Conservation (phyloP, 1,139 yeast species). For the Chernovozyma sophiae-reginae region DNA sequence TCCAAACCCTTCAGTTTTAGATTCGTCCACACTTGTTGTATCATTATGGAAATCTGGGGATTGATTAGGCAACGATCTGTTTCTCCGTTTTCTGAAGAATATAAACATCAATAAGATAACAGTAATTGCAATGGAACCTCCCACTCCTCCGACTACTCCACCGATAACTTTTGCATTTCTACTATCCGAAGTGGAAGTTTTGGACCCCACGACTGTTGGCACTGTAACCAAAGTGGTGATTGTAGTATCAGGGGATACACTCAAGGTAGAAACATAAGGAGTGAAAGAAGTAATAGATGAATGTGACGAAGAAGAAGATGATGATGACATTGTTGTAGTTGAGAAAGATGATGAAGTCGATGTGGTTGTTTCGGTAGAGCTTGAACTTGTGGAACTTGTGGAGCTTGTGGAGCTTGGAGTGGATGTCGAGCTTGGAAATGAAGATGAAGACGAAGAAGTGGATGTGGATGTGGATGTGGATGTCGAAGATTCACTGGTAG, state of each 20-base stretch:
- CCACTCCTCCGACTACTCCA: slow-evolving; percentile 46
- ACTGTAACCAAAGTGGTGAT: slow-evolving; percentile 39
- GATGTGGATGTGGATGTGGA: slow-evolving; percentile 1
- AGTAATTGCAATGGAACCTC: slow-evolving; percentile 43
- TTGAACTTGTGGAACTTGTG: slow-evolving; percentile 1
- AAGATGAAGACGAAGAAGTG: slow-evolving; percentile 2
- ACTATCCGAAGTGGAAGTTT: slow-evolving; percentile 13
- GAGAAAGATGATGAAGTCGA: slow-evolving; percentile 5
- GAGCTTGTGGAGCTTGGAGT: slow-evolving; percentile 3
- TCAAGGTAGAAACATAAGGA: slow-evolving; percentile 6
- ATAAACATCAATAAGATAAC: slow-evolving; percentile 34
- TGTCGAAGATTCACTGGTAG: slow-evolving; percentile 2
- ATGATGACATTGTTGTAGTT: slow-evolving; percentile 1
- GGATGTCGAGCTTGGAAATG: background rate
- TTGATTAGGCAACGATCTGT: slow-evolving; percentile 33
- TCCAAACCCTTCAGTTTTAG: slow-evolving; percentile 17
- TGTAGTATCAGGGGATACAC: slow-evolving; percentile 28
- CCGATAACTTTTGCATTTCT: slow-evolving; percentile 41
- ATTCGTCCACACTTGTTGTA: slow-evolving; percentile 11
- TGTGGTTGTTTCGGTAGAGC: slow-evolving; percentile 1
- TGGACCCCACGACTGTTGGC: slow-evolving; percentile 28
- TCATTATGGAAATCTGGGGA: slow-evolving; percentile 43
- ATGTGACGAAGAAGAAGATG: slow-evolving; percentile 4
- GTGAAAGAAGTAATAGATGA: slow-evolving; percentile 7
- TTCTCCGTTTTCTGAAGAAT: slow-evolving; percentile 30